Conservation (phyloP, 805 yeast species). For the Sungouiozyma ichnusensis region DNA sequence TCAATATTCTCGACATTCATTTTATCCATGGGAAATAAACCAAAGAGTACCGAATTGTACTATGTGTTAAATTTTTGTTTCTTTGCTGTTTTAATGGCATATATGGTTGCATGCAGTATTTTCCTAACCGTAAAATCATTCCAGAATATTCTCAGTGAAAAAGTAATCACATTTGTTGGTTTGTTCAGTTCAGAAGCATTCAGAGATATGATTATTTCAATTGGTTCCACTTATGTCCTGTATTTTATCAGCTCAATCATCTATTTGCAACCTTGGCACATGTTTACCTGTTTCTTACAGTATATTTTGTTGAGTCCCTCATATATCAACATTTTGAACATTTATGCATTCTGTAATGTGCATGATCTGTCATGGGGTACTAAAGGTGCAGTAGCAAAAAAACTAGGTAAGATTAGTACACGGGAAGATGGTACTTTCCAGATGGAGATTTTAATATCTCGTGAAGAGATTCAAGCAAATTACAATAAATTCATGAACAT, state of each 20-base stretch:
- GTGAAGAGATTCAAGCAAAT: constrained; percentile 62
- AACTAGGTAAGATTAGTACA: constrained; percentile 76
- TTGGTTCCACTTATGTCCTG: constrained; percentile 71
- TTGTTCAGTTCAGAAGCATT: constrained; percentile 61
- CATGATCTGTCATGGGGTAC: constrained; percentile 98
- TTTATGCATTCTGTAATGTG: constrained; percentile 91
- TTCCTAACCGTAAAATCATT: constrained; percentile 69
- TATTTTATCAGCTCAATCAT: constrained; percentile 70
- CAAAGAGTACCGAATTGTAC: constrained; percentile 76
- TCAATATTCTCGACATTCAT: constrained; percentile 80
- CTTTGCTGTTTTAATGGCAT: constrained; percentile 82
- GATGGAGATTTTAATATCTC: constrained; percentile 65
- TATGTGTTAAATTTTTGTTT: constrained; percentile 65
- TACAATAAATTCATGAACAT: constrained; percentile 57
- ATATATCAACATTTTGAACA: constrained; percentile 81
- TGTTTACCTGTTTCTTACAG: constrained; percentile 80
- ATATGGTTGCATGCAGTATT: constrained; percentile 80
- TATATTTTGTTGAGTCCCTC: constrained; percentile 79
- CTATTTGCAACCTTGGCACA: constrained; percentile 85
- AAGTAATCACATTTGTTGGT: constrained; percentile 30
- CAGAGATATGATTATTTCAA: constrained; percentile 79
- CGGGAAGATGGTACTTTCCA: constrained; percentile 55
- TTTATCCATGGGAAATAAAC: constrained; percentile 86
- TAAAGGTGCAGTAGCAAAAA: constrained; percentile 57
- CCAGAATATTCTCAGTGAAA: constrained; percentile 33